These are phyloP conservation scores for Brasenia schreberi DNA, from an alignment of 164 flowering plant genomes.

Conservation along the genomic window DNA sequence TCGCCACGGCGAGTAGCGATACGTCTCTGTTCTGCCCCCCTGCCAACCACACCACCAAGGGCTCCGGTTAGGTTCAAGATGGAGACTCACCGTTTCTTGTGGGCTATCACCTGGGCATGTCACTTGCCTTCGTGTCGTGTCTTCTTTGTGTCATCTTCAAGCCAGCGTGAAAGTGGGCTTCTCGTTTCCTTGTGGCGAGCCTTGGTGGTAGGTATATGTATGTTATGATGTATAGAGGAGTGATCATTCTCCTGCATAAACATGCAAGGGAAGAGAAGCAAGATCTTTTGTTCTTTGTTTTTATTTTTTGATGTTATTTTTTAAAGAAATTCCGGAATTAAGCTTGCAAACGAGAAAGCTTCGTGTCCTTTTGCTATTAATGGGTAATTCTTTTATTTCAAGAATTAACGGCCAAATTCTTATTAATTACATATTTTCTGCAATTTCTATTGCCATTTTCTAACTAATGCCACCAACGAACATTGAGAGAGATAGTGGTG, in stretches of 20 bases:
- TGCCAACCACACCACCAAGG: slow-evolving; percentile 10
- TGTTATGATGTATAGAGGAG: not conserved
- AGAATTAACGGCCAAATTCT: too few species aligned
- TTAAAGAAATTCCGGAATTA: too few species aligned
- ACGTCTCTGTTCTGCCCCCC: slow-evolving; percentile 31
- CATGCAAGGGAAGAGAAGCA: not conserved
- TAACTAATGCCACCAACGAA: not conserved
- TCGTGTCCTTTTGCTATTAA: not conserved
- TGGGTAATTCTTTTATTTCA: too few species aligned
- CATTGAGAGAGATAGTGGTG: too few species aligned
- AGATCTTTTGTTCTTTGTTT: not conserved
- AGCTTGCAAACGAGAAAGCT: not conserved
- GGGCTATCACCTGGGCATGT: too few species aligned
- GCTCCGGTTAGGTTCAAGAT: not conserved
- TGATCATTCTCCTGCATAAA: not conserved
- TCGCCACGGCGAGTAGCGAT: slow-evolving; percentile 41
- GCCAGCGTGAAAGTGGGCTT: too few species aligned
- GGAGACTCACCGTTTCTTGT: too few species aligned
- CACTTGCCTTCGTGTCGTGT: too few species aligned
- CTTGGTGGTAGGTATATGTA: not conserved
- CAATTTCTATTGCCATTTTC: not conserved
- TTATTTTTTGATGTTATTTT: too few species aligned
- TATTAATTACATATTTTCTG: not conserved
- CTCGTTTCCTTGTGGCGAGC: too few species aligned
- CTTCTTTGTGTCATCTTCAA: too few species aligned